Percentiles rank a stretch among this genome's conserved stretches.
Conservation (phyloP, 2,329 filamentous ascomycete genomes). For the Cladosporium sp. region DNA sequence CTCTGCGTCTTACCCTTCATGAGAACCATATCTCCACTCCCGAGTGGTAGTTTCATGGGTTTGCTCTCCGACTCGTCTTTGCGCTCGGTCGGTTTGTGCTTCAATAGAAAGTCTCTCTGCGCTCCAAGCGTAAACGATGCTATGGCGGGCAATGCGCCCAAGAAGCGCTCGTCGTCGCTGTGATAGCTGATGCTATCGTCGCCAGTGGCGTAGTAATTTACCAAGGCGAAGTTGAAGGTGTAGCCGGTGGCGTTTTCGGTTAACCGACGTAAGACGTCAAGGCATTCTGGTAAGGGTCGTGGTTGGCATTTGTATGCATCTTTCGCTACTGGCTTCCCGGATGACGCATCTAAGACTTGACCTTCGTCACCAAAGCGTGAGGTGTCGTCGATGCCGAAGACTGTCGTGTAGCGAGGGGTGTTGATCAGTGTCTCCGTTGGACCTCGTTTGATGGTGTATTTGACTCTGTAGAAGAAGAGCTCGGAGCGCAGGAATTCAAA, state of each 20-base stretch:
- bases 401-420: slow-evolving; percentile 58
- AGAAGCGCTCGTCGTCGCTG: slow-evolving; percentile 74
- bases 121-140: slow-evolving; percentile 72
- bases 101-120: slow-evolving; percentile 70
- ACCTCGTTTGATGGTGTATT: slow-evolving; percentile 60
- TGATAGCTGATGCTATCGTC: slow-evolving; percentile 75
- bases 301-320: slow-evolving; percentile 59
- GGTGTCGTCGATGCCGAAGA: slow-evolving; percentile 61
- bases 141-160: slow-evolving; percentile 65
- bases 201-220: slow-evolving; percentile 79
- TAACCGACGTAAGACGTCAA: slow-evolving; percentile 58
- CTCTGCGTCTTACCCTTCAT: slow-evolving; percentile 73
- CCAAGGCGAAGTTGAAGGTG: slow-evolving; percentile 72
- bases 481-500: slow-evolving; percentile 69
- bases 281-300: slow-evolving; percentile 66
- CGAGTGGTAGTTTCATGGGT: slow-evolving; percentile 52
- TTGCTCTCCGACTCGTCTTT: slow-evolving; percentile 33
- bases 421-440: slow-evolving; percentile 59
- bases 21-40: slow-evolving; percentile 71
- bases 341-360: slow-evolving; percentile 39
- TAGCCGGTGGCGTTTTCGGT: slow-evolving; percentile 64
- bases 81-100: slow-evolving; percentile 61
- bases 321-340: slow-evolving; percentile 35
- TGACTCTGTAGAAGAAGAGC: slow-evolving; percentile 54
- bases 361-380: slow-evolving; percentile 49